These are phyloP conservation scores for Botrytis squamosa DNA, from an alignment of 2,329 filamentous ascomycete species.

Conservation along the genomic window DNA sequence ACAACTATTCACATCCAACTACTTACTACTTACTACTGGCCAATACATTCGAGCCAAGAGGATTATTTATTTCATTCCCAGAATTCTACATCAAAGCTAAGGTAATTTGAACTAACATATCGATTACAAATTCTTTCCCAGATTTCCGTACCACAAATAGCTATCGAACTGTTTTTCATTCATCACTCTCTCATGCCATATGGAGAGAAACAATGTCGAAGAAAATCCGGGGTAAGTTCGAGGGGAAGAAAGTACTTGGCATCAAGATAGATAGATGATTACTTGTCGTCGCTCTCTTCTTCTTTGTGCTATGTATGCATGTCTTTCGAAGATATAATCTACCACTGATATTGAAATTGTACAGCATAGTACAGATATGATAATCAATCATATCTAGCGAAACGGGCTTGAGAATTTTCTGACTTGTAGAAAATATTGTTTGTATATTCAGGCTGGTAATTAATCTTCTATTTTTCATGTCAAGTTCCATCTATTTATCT, in stretches of 20 bases:
- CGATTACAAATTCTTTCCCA: neutral
- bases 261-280: neutral
- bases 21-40: neutral
- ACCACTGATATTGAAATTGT: neutral
- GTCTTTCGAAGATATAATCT: fast-evolving
- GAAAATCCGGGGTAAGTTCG: neutral
- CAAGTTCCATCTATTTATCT: too few relatives aligned
- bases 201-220: neutral
- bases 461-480: too few relatives aligned
- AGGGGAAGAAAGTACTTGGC: too few relatives aligned
- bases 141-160: too few relatives aligned
- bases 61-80: neutral
- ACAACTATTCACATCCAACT: neutral
- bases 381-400: neutral
- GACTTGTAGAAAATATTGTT: too few relatives aligned
- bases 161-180: neutral
- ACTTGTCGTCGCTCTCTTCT: neutral
- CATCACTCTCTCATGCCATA: neutral
- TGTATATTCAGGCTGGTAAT: too few relatives aligned
- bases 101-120: neutral
- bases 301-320: neutral
- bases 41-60: neutral
- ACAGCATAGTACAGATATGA: neutral
- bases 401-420: too few relatives aligned
- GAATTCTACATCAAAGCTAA: neutral